Percentiles rank a stretch among this genome's conserved stretches.
Evolutionary conservation across 2,329 filamentous ascomycete genomes (phyloP).

Genomic region (Alternaria incomplexa): DNA sequence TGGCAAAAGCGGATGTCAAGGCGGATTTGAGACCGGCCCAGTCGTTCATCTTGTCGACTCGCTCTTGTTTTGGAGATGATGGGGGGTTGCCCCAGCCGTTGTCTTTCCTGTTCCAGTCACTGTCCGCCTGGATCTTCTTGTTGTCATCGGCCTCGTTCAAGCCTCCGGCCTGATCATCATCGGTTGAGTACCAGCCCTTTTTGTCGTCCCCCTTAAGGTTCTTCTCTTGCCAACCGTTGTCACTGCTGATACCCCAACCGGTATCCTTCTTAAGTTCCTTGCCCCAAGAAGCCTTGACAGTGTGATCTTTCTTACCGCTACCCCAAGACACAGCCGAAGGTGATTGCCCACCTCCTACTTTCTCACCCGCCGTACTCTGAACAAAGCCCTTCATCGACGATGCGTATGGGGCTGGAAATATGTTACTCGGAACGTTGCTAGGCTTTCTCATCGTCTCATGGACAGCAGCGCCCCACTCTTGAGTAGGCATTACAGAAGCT

Average conservation of each 20-base stretch:
- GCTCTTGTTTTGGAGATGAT: neutral
- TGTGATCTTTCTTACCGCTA: neutral
- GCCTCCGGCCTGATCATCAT: neutral
- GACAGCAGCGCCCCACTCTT: slow-evolving; percentile 6
- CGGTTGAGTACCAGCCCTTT: neutral
- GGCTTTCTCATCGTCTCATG: slow-evolving; percentile 1
- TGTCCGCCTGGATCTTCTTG: neutral
- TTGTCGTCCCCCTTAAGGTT: neutral
- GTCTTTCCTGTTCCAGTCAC: neutral
- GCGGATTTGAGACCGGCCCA: neutral
- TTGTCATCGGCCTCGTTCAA: neutral
- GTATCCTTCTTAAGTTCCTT: neutral
- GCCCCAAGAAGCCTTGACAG: neutral
- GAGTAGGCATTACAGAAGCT: neutral
- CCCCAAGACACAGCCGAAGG: slow-evolving; percentile 14
- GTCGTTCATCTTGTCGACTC: neutral
- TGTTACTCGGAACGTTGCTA: neutral
- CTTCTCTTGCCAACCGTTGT: neutral
- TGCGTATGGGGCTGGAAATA: slow-evolving; percentile 15
- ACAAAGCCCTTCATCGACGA: neutral
- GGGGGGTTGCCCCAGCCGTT: neutral
- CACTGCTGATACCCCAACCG: neutral
- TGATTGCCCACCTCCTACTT: neutral
- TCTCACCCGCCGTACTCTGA: neutral
- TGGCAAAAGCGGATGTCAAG: neutral